Evolutionary conservation across 495 filamentous ascomycete species (phyloP), one percentile per base, ranked within the genome.

Genomic region (Trichocladium uniseriatum): DNA sequence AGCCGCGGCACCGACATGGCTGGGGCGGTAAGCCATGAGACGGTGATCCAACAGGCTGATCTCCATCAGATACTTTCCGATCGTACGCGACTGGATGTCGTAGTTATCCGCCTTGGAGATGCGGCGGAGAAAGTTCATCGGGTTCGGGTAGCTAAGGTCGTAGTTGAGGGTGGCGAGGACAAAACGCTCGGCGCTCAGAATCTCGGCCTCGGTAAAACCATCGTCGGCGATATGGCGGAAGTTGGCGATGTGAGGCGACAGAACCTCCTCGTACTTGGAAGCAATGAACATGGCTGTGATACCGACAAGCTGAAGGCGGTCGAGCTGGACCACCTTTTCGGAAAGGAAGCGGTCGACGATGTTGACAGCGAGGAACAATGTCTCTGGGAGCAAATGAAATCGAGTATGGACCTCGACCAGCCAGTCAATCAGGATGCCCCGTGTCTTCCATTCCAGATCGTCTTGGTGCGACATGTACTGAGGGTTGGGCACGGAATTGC

Each of bases 271-370:
- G 58, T 97, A 98, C 72, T 98, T 98, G 56, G 91, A 90, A 18
- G 94, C 92, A 63, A 98, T 94, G 75, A 97, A 89, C 92, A 98
- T 97, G 62, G 92, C 92, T 40, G 92, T 94, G 53, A 97, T 87
- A 62, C 92, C 92, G 52, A 98, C 92, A 11, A 98, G 77, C 68
- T 98, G 92, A 7, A 98, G 80, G 48, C 89, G 89, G 58, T 97
- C 92, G 42, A 98, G 77, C 65, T 91, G 86, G 29, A 98, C 94
- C 34, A 94, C 81, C 70, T 95, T 94, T 49, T 78, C 79, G 4
- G 89, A 95, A 42, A 98, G 78, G 73, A 98, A 98, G 32, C 92
- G 89, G 59, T 98, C 92, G 62, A 98, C 92, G 64, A 97, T 88
- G 75, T 97, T 98, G 76, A 95, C 86, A 32, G 89, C 82, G 16